Conservation (phyloP, 2,329 filamentous ascomycete genomes). For the Sporothrix brunneoviolacea region DNA sequence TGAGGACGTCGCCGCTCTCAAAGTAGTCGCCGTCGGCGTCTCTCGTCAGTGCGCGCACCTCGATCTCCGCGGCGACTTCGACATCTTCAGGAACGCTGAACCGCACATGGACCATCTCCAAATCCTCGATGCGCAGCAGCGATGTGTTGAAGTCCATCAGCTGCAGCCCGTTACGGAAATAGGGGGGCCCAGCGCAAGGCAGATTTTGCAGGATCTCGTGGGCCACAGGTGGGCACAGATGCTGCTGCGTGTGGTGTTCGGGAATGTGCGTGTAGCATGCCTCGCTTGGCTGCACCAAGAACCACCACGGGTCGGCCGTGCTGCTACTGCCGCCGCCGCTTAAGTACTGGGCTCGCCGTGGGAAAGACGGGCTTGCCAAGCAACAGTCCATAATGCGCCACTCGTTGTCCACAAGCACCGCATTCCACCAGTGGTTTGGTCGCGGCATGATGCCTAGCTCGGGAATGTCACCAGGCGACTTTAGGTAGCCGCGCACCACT, state of each 20-base stretch:
- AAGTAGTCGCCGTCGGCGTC: slow-evolving; percentile 89
- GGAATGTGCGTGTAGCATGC: slow-evolving; percentile 95
- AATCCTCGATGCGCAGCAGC: slow-evolving; percentile 73
- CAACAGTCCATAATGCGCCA: slow-evolving; percentile 97
- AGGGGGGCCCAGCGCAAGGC: slow-evolving; percentile 78
- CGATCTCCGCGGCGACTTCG: slow-evolving; percentile 87
- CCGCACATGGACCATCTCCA: slow-evolving; percentile 88
- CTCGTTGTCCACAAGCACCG: slow-evolving; percentile 84
- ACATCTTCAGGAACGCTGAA: slow-evolving; percentile 83
- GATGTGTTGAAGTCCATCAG: slow-evolving; percentile 90
- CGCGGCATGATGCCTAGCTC: slow-evolving; percentile 78
- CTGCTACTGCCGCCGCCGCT: slow-evolving; percentile 49
- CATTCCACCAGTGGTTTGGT: slow-evolving; percentile 97
- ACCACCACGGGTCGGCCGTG: slow-evolving; percentile 83
- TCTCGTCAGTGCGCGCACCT: slow-evolving; percentile 70
- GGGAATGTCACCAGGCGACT: slow-evolving; percentile 74
- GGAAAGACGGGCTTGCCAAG: slow-evolving; percentile 84
- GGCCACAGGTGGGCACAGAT: slow-evolving; percentile 81
- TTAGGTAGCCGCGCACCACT: slow-evolving; percentile 82
- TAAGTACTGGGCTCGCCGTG: slow-evolving; percentile 70
- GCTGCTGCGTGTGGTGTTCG: slow-evolving; percentile 79
- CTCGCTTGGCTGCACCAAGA: slow-evolving; percentile 81
- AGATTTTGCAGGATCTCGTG: slow-evolving; percentile 81
- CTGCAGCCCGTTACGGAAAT: slow-evolving; percentile 74
- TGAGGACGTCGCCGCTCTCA: slow-evolving; percentile 80